phyloP scores from a whole-genome alignment of 352 stramenopile species.

The Phytophthora kernoviae region DNA sequence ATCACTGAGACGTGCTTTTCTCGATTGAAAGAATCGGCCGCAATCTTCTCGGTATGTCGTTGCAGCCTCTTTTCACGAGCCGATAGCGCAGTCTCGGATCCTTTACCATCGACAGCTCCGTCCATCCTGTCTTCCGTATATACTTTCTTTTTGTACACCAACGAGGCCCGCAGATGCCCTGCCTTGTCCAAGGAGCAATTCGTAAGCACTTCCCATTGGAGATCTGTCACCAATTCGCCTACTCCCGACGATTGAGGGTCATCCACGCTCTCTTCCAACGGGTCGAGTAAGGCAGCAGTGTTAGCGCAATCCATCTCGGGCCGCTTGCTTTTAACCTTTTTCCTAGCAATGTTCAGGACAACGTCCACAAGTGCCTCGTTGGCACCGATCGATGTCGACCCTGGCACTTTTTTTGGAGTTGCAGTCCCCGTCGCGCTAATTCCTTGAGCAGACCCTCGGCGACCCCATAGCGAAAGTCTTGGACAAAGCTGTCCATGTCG shows the following conservation, averaged over 20 bases:
- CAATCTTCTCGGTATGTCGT: constrained; percentile 39
- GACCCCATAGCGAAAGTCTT: constrained; percentile 90
- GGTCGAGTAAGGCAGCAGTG: constrained; percentile 23
- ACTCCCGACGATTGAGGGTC: constrained; percentile 26
- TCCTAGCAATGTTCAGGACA: constrained; percentile 51
- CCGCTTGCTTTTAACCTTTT: constrained; percentile 62
- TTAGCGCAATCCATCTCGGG: constrained; percentile 16
- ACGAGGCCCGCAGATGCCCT: constrained; percentile 51
- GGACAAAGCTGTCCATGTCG: constrained; percentile 89
- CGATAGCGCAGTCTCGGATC: constrained; percentile 48
- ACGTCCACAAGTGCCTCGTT: constrained; percentile 71
- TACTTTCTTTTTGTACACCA: constrained; percentile 58
- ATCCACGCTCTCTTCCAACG: constrained; percentile 69
- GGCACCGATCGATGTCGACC: constrained; percentile 20
- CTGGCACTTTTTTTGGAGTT: constrained; percentile 23
- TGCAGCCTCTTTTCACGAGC: constrained; percentile 62
- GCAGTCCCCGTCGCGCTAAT: constrained; percentile 31
- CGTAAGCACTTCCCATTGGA: constrained; percentile 77
- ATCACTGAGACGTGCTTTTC: constrained; percentile 57
- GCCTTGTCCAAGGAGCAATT: constrained; percentile 52
- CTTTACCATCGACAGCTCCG: constrained; percentile 13
- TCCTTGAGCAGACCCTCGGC: constrained; percentile 88
- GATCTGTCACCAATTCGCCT: constrained; percentile 68
- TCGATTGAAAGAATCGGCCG: constrained; percentile 47
- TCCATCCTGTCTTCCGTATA: constrained; percentile 52